Percentiles rank a stretch among this genome's conserved stretches.
phyloP scores from a whole-genome alignment of 73 alveolate genomes.

The Halteria grandinella region DNA sequence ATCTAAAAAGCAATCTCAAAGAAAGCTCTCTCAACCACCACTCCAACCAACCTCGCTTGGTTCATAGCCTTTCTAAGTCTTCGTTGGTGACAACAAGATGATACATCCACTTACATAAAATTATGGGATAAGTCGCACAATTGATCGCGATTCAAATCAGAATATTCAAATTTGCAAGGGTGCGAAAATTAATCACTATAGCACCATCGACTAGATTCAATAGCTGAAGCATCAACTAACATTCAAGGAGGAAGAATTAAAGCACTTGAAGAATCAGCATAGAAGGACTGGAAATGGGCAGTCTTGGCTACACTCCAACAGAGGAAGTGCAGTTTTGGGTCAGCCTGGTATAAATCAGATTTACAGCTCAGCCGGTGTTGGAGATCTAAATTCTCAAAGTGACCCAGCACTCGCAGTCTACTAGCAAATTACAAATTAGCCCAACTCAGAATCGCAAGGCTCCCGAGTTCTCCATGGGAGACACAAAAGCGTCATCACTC shows the following conservation, averaged over 20 bases:
- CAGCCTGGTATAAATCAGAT: not conserved
- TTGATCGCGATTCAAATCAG: not conserved
- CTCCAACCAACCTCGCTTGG: conserved; percentile 2
- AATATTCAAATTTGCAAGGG: not conserved
- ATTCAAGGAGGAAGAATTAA: conserved; percentile 27
- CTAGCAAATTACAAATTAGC: not conserved
- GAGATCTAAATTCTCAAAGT: conserved; percentile 18
- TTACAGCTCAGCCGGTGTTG: not conserved
- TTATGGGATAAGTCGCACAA: not conserved
- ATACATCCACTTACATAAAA: not conserved
- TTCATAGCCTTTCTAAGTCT: too few relatives aligned
- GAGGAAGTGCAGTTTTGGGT: conserved; percentile 12
- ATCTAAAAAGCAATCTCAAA: not conserved
- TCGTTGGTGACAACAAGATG: not conserved
- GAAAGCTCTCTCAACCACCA: conserved; percentile 1
- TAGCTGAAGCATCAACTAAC: conserved; percentile 16
- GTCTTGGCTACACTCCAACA: conserved; percentile 25
- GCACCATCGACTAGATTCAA: conserved; percentile 17
- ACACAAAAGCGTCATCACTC: too few relatives aligned
- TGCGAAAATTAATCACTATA: not conserved
- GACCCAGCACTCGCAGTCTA: conserved; percentile 45
- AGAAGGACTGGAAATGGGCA: conserved; percentile 27
- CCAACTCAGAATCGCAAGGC: not conserved
- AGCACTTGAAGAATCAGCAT: conserved; percentile 18
- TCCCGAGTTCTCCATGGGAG: not conserved